Base-by-base conservation (phyloP, 2,329 filamentous ascomycete species). In the Phialophora macrospora region DNA sequence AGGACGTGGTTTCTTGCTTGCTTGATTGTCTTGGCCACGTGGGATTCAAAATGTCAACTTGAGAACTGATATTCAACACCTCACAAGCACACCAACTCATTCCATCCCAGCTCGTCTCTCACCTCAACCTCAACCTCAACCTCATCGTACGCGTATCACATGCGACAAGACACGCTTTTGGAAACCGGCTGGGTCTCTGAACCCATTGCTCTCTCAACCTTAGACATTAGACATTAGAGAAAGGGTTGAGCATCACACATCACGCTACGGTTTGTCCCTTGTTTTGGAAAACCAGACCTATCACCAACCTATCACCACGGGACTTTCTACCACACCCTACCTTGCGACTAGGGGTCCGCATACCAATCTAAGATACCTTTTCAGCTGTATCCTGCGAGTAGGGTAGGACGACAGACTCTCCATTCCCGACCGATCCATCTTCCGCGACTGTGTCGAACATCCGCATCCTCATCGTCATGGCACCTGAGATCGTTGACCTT, bases 401-500 rank as follows among this genome's bases (percentile, higher is more conserved):
- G 6, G 7, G 38, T 44, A n/a, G 38, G 38, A 44, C 38, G 17
- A 20, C 17, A 44, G 14, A 20, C 6, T n/a, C 17, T n/a, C 14
- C 14, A 44, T 44, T 44, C 3, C 38, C 38, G 5, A n/a, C 38
- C 12, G 17, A 17, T n/a, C 5, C 17, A 44, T 17, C 38, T 44
- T 44, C 17, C 38, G 17, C 17, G 38, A 8, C 38, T 44, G 38
- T 14, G 17, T n/a, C 38, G 14, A 44, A 44, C 38, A 3, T 22
- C 38, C 20, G 12, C 41, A 14, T 9, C 11, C 28, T n/a, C 24
- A n/a, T 12, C 54, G 24, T 28, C 28, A 52, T 56, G 55, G 41
- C 49, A 20, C 61, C 63, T 12, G 44, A 55, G 46, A 49, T 62
- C 59, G 38, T 62, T 20, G 49, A 62, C 22, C 38, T 62, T 8